phyloP scores from a whole-genome alignment of 2,329 filamentous ascomycete genomes.

The Helicocarpus griseus region DNA sequence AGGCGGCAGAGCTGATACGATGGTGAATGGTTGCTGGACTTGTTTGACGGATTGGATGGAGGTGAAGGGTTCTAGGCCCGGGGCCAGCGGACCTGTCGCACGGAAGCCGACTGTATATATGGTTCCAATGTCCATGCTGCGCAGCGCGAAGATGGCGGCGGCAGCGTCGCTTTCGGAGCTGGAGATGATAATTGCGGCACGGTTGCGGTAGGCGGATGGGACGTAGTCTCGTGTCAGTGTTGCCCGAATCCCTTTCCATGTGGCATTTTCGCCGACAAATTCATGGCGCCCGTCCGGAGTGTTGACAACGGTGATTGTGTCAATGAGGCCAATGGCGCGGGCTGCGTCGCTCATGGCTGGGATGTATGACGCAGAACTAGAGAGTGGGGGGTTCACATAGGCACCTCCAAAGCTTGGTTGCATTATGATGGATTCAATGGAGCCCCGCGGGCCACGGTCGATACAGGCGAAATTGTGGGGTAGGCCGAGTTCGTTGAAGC shows the following conservation, averaged over 20 bases:
- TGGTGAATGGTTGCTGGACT: conserved; percentile 69
- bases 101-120: conserved; percentile 80
- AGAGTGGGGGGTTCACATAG: conserved; percentile 61
- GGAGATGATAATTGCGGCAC: conserved; percentile 66
- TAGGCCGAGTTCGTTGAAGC: conserved; percentile 73
- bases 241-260: conserved; percentile 76
- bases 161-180: conserved; percentile 66
- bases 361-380: conserved; percentile 49
- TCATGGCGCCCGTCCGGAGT: conserved; percentile 36
- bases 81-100: conserved; percentile 48
- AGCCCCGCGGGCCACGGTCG: conserved; percentile 57
- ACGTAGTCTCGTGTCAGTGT: conserved; percentile 74
- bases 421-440: conserved; percentile 62
- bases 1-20: conserved; percentile 67
- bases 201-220: conserved; percentile 67
- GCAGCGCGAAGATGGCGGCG: conserved; percentile 67
- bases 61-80: conserved; percentile 54
- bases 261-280: conserved; percentile 70
- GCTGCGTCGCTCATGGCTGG: conserved; percentile 64
- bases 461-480: conserved; percentile 70
- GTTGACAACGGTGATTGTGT: conserved; percentile 62
- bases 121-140: conserved; percentile 63
- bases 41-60: conserved; percentile 71
- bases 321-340: conserved; percentile 66
- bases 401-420: conserved; percentile 72